These are phyloP conservation scores for Tephrocybe sp. DNA, from an alignment of 768 basidiomycete genomes.

Conservation along the genomic window DNA sequence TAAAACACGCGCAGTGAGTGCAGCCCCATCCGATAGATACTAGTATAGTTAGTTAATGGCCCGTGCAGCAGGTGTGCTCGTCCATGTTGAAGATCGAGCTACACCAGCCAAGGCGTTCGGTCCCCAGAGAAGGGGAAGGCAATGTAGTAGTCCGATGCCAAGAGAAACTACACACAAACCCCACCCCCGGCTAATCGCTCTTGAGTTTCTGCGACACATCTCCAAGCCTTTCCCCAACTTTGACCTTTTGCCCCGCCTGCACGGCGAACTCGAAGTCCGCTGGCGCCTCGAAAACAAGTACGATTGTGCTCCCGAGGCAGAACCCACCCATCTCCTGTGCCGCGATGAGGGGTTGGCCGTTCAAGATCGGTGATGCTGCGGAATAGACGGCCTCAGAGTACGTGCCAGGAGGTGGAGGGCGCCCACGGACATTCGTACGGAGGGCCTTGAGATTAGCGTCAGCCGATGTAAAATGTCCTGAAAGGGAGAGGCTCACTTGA, in stretches of 20 bases:
- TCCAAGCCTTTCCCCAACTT: slow-evolving; percentile 83
- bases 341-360: slow-evolving; percentile 82
- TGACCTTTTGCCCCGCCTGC: slow-evolving; percentile 78
- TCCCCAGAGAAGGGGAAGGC: too few relatives aligned
- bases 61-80: slow-evolving; percentile 5
- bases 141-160: too few relatives aligned
- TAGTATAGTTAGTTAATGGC: neutral
- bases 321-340: slow-evolving; percentile 99
- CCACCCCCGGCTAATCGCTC: slow-evolving; percentile 16
- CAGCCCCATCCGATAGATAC: slow-evolving; percentile 6
- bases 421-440: slow-evolving; percentile 83
- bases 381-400: slow-evolving; percentile 93
- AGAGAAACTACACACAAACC: neutral
- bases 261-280: slow-evolving; percentile 76
- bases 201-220: slow-evolving; percentile 41
- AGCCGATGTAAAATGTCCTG: neutral
- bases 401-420: slow-evolving; percentile 75
- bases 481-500: slow-evolving; percentile 40
- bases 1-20: neutral
- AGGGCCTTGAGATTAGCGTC: slow-evolving; percentile 52
- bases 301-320: slow-evolving; percentile 92
- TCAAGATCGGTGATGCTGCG: slow-evolving; percentile 76
- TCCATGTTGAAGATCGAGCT: slow-evolving; percentile 25
- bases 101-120: neutral
- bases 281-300: slow-evolving; percentile 96